A percentile compares a stretch with the other conserved stretches of the same genome.
phyloP scores from a whole-genome alignment of 352 stramenopile genomes.

The Blastocystis sp. region DNA sequence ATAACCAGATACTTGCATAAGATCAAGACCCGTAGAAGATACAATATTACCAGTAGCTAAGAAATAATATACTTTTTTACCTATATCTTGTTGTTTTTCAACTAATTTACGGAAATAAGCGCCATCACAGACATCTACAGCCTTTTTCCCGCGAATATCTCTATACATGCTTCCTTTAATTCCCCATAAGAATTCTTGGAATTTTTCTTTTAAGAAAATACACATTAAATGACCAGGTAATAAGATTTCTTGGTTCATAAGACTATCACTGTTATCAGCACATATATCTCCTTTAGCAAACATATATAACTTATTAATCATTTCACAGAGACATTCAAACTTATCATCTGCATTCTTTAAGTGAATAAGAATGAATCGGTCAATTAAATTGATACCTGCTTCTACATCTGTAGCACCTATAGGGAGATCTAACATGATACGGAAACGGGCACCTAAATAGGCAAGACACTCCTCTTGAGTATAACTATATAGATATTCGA shows the following conservation, averaged over 20 bases:
- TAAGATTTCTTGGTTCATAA: constrained; percentile 76
- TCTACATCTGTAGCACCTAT: constrained; percentile 65
- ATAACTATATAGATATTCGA: constrained; percentile 39
- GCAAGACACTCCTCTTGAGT: constrained; percentile 59
- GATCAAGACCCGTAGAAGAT: constrained; percentile 79
- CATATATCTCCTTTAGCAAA: constrained; percentile 73
- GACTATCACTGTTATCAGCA: constrained; percentile 88
- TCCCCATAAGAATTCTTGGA: constrained; percentile 69
- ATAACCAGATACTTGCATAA: constrained; percentile 86
- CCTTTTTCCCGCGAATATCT: constrained; percentile 48
- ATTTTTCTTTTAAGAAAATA: constrained; percentile 93
- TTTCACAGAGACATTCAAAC: constrained; percentile 74
- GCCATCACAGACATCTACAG: constrained; percentile 21
- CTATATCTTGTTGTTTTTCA: constrained; percentile 64
- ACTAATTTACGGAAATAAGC: constrained; percentile 72
- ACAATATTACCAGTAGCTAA: constrained; percentile 93
- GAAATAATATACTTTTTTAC: constrained; percentile 86
- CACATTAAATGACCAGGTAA: constrained; percentile 42
- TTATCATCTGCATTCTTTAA: constrained; percentile 68
- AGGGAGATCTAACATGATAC: constrained; percentile 62
- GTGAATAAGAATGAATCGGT: constrained; percentile 87
- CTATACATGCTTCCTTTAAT: constrained; percentile 49
- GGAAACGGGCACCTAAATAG: constrained; percentile 87
- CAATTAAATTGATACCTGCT: constrained; percentile 52
- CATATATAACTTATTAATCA: constrained; percentile 92